These are phyloP conservation scores for Iris macrosiphon DNA, from an alignment of 106 monocot genomes.

Conservation along the genomic window DNA sequence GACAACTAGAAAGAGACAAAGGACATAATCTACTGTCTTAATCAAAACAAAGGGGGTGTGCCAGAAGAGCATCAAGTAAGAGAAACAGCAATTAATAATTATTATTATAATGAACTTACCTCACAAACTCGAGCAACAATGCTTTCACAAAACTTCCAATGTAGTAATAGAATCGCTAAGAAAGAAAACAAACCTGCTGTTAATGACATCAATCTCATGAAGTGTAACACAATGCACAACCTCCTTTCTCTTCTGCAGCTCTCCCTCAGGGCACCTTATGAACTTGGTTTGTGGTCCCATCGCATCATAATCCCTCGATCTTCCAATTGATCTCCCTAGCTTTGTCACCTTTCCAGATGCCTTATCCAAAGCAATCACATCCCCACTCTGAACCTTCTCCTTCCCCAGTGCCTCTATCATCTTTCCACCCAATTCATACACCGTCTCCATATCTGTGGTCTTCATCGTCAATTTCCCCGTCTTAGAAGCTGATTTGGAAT, in stretches of 20 bases:
- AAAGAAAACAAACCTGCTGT: slow-evolving; percentile 62
- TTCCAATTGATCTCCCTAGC: slow-evolving; percentile 56
- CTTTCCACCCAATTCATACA: slow-evolving; percentile 87
- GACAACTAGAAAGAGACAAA: too few relatives aligned
- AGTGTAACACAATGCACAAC: slow-evolving; percentile 85
- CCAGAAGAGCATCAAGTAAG: too few relatives aligned
- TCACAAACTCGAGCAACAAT: too few relatives aligned
- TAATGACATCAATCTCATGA: slow-evolving; percentile 93
- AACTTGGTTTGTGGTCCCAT: slow-evolving; percentile 77
- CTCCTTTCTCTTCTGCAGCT: slow-evolving; percentile 94
- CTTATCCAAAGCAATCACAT: slow-evolving; percentile 55
- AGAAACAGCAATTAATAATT: too few relatives aligned
- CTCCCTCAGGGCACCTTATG: slow-evolving; percentile 81
- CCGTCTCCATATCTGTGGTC: slow-evolving; percentile 75
- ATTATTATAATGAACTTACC: too few relatives aligned
- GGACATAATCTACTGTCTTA: too few relatives aligned
- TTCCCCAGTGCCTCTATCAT: slow-evolving; percentile 84
- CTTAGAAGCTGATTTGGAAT: slow-evolving; percentile 28
- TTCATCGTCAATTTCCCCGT: slow-evolving; percentile 63
- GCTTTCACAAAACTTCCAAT: too few relatives aligned
- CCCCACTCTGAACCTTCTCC: slow-evolving; percentile 90
- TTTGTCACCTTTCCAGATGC: slow-evolving; percentile 67
- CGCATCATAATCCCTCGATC: slow-evolving; percentile 69
- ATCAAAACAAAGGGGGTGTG: too few relatives aligned
- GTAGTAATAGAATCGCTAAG: too few relatives aligned